phyloP scores from a whole-genome alignment of 106 monocot species.

The Gastrodia elata region DNA sequence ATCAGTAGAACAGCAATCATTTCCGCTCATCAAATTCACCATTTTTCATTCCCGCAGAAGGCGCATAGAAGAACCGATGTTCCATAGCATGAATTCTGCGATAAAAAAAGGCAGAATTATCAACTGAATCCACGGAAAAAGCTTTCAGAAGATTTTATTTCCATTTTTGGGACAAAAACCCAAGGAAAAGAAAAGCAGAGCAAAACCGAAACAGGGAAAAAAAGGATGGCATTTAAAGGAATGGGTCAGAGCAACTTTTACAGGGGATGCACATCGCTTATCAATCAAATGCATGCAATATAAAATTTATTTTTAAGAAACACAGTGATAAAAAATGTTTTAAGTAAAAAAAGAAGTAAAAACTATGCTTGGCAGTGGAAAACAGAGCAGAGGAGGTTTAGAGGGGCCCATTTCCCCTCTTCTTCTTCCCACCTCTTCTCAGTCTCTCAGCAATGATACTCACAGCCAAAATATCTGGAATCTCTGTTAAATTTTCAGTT shows the following conservation, averaged over 20 bases:
- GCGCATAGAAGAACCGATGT: neutral
- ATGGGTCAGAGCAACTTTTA: slow-evolving; percentile 10
- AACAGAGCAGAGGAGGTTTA: neutral
- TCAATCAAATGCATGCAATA: slow-evolving; percentile 6
- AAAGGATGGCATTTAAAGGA: slow-evolving; percentile 4
- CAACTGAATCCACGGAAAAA: slow-evolving; percentile 6
- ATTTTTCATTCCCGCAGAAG: neutral
- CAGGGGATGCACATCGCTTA: slow-evolving; percentile 6
- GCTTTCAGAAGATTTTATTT: neutral
- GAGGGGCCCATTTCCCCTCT: slow-evolving; percentile 1
- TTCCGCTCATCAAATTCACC: neutral
- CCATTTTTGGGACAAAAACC: slow-evolving; percentile 7
- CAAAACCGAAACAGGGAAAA: neutral
- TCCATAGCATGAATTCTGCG: neutral
- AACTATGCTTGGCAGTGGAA: neutral
- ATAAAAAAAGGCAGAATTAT: slow-evolving; percentile 4
- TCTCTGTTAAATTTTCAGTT: slow-evolving; percentile 8
- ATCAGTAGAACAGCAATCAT: slow-evolving; percentile 8
- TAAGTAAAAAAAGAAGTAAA: neutral
- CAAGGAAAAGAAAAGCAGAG: slow-evolving; percentile 4
- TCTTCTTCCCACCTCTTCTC: neutral
- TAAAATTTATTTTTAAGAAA: too few relatives aligned
- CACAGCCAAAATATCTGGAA: slow-evolving; percentile 17
- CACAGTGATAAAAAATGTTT: neutral
- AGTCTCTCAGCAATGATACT: slow-evolving; percentile 14